These are phyloP conservation scores for Phytophthora constricta DNA, from an alignment of 352 stramenopile genomes.

Conservation along the genomic window DNA sequence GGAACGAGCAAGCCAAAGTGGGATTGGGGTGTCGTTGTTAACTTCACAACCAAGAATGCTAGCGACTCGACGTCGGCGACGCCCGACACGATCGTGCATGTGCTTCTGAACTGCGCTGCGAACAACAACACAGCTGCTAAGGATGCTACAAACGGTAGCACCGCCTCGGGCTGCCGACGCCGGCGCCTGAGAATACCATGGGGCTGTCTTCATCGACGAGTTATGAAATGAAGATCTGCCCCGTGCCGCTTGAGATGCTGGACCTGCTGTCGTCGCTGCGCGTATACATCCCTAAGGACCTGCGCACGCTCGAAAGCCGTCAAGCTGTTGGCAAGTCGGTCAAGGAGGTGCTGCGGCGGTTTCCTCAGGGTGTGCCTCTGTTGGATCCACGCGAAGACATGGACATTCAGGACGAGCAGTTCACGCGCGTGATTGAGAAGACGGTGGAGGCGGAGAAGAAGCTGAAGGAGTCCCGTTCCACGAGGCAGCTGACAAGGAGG, in stretches of 20 bases:
- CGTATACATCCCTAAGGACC: conserved; percentile 87
- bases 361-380: conserved; percentile 87
- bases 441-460: conserved; percentile 77
- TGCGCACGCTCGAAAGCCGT: conserved; percentile 75
- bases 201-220: conserved; percentile 54
- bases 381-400: conserved; percentile 96
- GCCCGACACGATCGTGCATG: conserved; percentile 77
- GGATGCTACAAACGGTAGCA: conserved; percentile 34
- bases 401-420: conserved; percentile 92
- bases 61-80: conserved; percentile 66
- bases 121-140: conserved; percentile 34
- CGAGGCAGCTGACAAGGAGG: conserved; percentile 72
- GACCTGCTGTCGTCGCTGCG: conserved; percentile 81
- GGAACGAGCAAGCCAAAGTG: conserved; percentile 57
- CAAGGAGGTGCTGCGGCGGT: conserved; percentile 77
- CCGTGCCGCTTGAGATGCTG: conserved; percentile 79
- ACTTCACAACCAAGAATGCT: conserved; percentile 85
- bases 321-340: conserved; percentile 82
- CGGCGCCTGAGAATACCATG: conserved; percentile 66
- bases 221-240: conserved; percentile 87
- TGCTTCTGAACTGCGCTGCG: conserved; percentile 74
- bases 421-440: conserved; percentile 91
- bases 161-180: conserved; percentile 45
- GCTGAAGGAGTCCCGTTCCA: conserved; percentile 77
- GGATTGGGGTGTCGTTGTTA: conserved; percentile 89